Evolutionary conservation across 1,284 basidiomycete genomes (phyloP).

Genomic region (Moesziomyces antarcticus): DNA sequence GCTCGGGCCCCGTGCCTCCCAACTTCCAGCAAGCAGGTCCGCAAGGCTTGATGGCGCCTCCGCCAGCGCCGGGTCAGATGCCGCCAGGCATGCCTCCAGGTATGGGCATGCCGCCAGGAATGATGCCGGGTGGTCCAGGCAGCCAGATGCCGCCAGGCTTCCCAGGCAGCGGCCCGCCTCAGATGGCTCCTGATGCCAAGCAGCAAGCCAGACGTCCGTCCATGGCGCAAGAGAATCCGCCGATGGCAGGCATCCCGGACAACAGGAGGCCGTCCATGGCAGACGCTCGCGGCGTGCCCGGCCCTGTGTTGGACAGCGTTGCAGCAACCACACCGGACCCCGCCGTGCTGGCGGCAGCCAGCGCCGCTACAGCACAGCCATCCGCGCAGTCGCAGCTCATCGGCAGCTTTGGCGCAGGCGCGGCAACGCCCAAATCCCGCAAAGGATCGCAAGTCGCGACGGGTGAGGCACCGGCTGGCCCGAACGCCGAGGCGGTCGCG

Average conservation of each 20-base stretch:
- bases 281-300: constrained; percentile 12
- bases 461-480: constrained; percentile 5
- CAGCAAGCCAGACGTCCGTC: constrained; percentile 42
- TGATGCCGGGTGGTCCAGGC: constrained; percentile 17
- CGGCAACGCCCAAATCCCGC: constrained; percentile 16
- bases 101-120: constrained; percentile 25
- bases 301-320: constrained; percentile 17
- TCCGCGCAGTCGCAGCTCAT: constrained; percentile 43
- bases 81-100: constrained; percentile 32
- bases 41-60: constrained; percentile 46
- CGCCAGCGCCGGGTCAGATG: constrained; percentile 43
- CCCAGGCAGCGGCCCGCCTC: constrained; percentile 12
- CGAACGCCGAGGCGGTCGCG: constrained; percentile 3
- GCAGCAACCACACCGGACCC: constrained; percentile 33
- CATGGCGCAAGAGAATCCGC: constrained; percentile 29
- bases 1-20: constrained; percentile 33
- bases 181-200: constrained; percentile 27
- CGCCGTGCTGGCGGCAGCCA: constrained; percentile 39
- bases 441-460: constrained; percentile 23
- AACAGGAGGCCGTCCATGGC: constrained; percentile 23
- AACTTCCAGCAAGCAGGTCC: constrained; percentile 28
- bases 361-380: constrained; percentile 30
- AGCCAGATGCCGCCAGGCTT: constrained; percentile 37
- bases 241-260: constrained; percentile 21
- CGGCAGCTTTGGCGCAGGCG: constrained; percentile 22